Percentiles rank a stretch among this genome's conserved stretches.
Evolutionary conservation across 768 basidiomycete species (phyloP).

Genomic region (Boletus reticulatus): DNA sequence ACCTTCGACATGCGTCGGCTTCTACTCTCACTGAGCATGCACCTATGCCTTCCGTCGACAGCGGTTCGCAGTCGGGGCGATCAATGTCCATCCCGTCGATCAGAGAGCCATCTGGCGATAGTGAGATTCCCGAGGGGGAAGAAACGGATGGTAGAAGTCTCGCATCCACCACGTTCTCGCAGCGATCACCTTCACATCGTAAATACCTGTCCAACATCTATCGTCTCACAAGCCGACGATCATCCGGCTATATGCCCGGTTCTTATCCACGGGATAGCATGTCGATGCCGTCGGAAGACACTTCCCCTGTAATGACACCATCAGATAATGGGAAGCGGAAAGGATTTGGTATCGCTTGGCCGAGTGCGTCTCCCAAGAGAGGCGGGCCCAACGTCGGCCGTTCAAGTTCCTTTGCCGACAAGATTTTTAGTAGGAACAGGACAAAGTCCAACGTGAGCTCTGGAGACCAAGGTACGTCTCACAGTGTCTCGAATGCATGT

Average conservation of each 20-base stretch:
- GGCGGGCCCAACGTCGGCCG: conserved; percentile 39
- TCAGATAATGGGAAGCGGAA: conserved; percentile 41
- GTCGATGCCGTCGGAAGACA: conserved; percentile 70
- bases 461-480: conserved; percentile 38
- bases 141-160: conserved; percentile 32
- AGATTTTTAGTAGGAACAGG: conserved; percentile 52
- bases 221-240: conserved; percentile 39
- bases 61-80: conserved; percentile 22
- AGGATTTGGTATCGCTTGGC: conserved; percentile 42
- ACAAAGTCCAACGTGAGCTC: conserved; percentile 53
- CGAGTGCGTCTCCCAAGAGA: conserved; percentile 53
- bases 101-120: conserved; percentile 26
- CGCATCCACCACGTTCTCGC: conserved; percentile 43
- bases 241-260: conserved; percentile 40
- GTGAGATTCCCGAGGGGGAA: conserved; percentile 22
- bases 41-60: conserved; percentile 14
- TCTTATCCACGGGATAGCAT: conserved; percentile 55
- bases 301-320: conserved; percentile 57
- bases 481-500: neutral
- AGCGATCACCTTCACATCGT: conserved; percentile 47
- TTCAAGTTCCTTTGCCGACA: conserved; percentile 60
- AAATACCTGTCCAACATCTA: conserved; percentile 51
- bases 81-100: conserved; percentile 32
- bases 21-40: conserved; percentile 22
- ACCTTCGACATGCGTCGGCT: conserved; percentile 19